Evolutionary conservation across 2,329 filamentous ascomycete species (phyloP), one percentile per base, ranked within the genome.

Genomic region (Periconia sp.): DNA sequence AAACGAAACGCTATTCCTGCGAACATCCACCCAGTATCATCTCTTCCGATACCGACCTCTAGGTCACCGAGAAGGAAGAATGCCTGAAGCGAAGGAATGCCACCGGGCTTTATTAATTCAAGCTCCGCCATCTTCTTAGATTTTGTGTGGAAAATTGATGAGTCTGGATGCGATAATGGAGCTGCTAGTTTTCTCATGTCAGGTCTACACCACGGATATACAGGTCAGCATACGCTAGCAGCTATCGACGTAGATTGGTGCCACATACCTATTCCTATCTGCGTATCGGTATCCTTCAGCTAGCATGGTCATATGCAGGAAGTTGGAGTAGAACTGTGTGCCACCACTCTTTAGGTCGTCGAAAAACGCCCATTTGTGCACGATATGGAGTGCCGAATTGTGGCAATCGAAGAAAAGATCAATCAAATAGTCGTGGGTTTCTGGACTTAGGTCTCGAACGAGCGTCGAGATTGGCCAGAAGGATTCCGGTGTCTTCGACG

Each of bases 21-120:
- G 59, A 78, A 78, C 72, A 79, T 76, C 77, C 77, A 79, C 5
- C 76, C 77, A 0, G 73, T 72, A 40, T 76, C 75, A 40, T 79
- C 77, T 40, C 77, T 62, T 3, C 77, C 77, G 4, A 77, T 71
- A 22, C 73, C 75, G 39, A 73, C 77, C 51, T 80, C 77, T 7
- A 79, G 58, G 43, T 79, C 77, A 6, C 76, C 73, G 6, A 80
- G 65, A 3, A 79, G 56, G 13, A 79, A 59, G 13, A 80, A 67
- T 0, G 74, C 77, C 46, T 78, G 75, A 1, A 79, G 73, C 24
- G 71, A 75, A 4, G 77, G 71, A 10, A 79, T 72, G 0, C 76
- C 75, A 4, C 75, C 75, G 2, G 75, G 74, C 5, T 71, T 61
- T 50, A 78, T 75, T 18, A 79, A 62, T 49, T 78, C 77, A 31